These are phyloP conservation scores for Colletotrichum karsti DNA, from an alignment of 2,329 filamentous ascomycete species.

Conservation along the genomic window DNA sequence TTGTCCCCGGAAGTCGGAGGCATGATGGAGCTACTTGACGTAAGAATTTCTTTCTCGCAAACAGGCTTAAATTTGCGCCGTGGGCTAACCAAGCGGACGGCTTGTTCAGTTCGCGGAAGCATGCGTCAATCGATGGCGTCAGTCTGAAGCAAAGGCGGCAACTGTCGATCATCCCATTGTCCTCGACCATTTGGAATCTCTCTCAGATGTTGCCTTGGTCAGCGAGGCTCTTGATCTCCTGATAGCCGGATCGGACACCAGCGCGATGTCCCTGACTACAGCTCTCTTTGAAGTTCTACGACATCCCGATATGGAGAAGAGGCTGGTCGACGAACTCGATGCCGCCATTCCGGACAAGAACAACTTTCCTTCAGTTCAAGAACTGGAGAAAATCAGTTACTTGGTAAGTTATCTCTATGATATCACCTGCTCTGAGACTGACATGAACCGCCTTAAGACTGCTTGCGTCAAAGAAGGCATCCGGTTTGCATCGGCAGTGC, in stretches of 20 bases:
- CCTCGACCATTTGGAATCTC: not conserved
- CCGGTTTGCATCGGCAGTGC: not conserved
- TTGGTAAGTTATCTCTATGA: not conserved
- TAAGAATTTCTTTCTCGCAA: not conserved
- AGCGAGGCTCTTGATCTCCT: not conserved
- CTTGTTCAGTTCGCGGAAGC: not conserved
- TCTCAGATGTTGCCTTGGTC: not conserved
- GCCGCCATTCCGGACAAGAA: not conserved
- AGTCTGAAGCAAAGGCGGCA: not conserved
- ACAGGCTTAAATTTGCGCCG: not conserved
- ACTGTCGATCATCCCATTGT: not conserved
- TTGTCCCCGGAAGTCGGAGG: not conserved
- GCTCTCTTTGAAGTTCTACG: not conserved
- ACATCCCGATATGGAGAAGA: not conserved
- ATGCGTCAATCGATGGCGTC: not conserved
- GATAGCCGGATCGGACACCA: not conserved
- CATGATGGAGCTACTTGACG: not conserved
- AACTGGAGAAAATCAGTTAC: not conserved
- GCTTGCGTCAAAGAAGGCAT: conserved; percentile 7
- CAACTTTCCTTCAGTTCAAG: not conserved
- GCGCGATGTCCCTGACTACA: not conserved
- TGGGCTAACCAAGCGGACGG: not conserved
- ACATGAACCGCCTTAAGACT: not conserved
- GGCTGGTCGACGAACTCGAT: not conserved
- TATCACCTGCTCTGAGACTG: not conserved